Conservation (phyloP, 1,284 basidiomycete genomes). For the Microbotryum intermedium region DNA sequence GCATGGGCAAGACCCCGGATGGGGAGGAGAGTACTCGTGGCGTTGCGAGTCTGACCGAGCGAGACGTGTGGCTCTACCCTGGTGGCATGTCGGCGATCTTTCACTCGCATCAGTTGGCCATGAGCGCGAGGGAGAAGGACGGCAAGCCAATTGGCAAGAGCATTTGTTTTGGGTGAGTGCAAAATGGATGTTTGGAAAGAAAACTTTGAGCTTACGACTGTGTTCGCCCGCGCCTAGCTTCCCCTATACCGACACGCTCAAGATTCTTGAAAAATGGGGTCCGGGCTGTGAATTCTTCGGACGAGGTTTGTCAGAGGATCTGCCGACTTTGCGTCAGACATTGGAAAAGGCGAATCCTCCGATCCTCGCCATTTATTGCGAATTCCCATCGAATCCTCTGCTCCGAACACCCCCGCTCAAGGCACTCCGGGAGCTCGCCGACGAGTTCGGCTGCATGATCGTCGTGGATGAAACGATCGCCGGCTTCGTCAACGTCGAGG, state of each 20-base stretch:
- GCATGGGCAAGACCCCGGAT: constrained; percentile 49
- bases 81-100: constrained; percentile 91
- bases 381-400: constrained; percentile 92
- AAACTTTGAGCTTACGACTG: constrained; percentile 4
- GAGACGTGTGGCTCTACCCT: constrained; percentile 80
- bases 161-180: constrained; percentile 75
- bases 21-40: constrained; percentile 34
- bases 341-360: constrained; percentile 44
- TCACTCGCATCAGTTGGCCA: constrained; percentile 69
- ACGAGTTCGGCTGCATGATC: constrained; percentile 79
- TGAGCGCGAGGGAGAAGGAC: constrained; percentile 41
- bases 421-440: constrained; percentile 70
- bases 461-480: constrained; percentile 95
- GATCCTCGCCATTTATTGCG: constrained; percentile 52
- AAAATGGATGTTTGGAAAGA: constrained; percentile 15
- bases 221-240: constrained; percentile 53
- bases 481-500: constrained; percentile 91
- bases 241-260: constrained; percentile 95
- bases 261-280: constrained; percentile 94
- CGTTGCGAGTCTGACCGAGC: constrained; percentile 53
- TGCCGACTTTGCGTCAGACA: constrained; percentile 61
- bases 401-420: constrained; percentile 72
- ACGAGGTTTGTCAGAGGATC: constrained; percentile 64
- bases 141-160: constrained; percentile 57
- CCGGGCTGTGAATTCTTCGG: constrained; percentile 89